Evolutionary conservation across 345 rosid species (phyloP).

Genomic region (Gossypium rotundifolium): DNA sequence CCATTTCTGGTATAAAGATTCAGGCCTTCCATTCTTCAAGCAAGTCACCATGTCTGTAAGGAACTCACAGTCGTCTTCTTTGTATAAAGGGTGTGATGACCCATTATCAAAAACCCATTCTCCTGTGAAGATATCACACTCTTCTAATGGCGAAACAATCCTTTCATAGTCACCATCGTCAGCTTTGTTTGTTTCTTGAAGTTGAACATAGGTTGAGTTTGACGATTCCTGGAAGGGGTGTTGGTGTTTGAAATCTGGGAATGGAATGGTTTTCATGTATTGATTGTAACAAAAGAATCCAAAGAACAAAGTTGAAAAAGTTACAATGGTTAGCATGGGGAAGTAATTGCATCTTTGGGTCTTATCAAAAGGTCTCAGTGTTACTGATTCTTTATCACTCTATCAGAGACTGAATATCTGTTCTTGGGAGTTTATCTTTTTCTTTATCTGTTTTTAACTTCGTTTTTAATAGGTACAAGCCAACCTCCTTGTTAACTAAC

Average conservation of each 20-base stretch:
- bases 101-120: slow-evolving; percentile 65
- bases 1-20: slow-evolving; percentile 80
- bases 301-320: slow-evolving; percentile 45
- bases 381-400: not conserved
- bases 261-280: slow-evolving; percentile 20
- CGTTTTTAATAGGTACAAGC: too few species aligned
- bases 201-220: not conserved
- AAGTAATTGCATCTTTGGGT: slow-evolving; percentile 23
- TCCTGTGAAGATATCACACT: slow-evolving; percentile 73
- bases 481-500: too few species aligned
- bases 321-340: slow-evolving; percentile 20
- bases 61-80: slow-evolving; percentile 70
- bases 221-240: slow-evolving; percentile 17
- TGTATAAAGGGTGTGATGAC: slow-evolving; percentile 52
- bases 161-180: slow-evolving; percentile 19
- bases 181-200: slow-evolving; percentile 3
- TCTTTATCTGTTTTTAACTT: too few species aligned
- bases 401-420: too few species aligned
- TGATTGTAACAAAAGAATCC: slow-evolving; percentile 43
- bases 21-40: slow-evolving; percentile 71
- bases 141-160: slow-evolving; percentile 33
- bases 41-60: slow-evolving; percentile 62
- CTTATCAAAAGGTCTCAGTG: not conserved
- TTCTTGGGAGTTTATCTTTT: too few species aligned
- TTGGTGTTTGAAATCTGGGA: slow-evolving; percentile 11